Evolutionary conservation across 106 monocot genomes (phyloP), one percentile per base, ranked within the genome.

Genomic region (Agapanthus africanus): DNA sequence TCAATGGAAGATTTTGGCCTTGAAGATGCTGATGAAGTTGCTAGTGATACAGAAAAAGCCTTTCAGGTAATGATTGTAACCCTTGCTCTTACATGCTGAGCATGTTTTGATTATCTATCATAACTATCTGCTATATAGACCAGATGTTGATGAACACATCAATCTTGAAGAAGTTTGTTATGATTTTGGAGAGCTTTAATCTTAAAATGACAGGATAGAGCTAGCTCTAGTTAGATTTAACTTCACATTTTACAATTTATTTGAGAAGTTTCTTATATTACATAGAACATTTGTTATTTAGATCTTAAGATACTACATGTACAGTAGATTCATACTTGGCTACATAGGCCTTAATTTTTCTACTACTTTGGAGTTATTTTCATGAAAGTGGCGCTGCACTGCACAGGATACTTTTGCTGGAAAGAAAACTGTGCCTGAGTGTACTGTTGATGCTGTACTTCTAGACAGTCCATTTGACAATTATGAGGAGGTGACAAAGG

Each of bases 1-100:
- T 65, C 74, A 40, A 40, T 84, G 75, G 75, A 77, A 80, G 95
- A 95, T 47, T 88, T 88, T 79, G 95, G 85, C 27, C 79, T 95
- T 51, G 79, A 77, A 78, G 74, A 78, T 78, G 56, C 35, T 71
- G 81, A 85, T 40, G 46, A 60, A 54, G 77, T 77, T 72, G 78
- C 64, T 26, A 69, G 61, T 67, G 75, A 83, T 74, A 61, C 66
- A 41, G 79, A 83, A 51, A 76, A 80, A 63, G 46, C 69, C 37
- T 41, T 71, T 37, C 75, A 81, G 84, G 87, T 87, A 54, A 67
- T 68, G 41, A 47, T 13, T 62, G 16, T 56, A 23, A 11, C 15
- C 34, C 0, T 63, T 59, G 22, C 19, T 2, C 16, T 62, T 50
- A 33, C 38, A 41, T 41, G 23, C 40, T 25, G 38, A 40, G 40